These are phyloP conservation scores for Wickerhamomyces rabaulensis DNA, from an alignment of 805 yeast genomes.

Conservation along the genomic window DNA sequence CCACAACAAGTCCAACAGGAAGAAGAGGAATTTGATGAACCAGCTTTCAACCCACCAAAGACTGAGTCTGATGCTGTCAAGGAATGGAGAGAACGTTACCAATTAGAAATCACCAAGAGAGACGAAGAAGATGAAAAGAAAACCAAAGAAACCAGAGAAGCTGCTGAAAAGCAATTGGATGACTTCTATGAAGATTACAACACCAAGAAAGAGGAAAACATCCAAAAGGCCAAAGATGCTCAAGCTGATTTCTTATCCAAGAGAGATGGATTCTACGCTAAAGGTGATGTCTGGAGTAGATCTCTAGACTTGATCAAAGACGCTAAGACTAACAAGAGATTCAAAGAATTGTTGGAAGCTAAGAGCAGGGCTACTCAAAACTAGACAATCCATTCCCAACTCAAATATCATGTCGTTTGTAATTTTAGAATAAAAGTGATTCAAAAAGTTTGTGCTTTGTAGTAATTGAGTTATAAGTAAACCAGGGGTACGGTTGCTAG, in stretches of 20 bases:
- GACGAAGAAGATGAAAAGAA: conserved; percentile 66
- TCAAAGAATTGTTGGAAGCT: conserved; percentile 23
- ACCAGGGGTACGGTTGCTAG: no score
- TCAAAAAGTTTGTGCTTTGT: not conserved
- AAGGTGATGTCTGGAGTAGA: conserved; percentile 80
- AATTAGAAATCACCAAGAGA: conserved; percentile 70
- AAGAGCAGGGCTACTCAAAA: conserved; percentile 20
- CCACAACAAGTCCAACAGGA: conserved; percentile 19
- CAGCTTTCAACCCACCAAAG: conserved; percentile 23
- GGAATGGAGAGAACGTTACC: conserved; percentile 82
- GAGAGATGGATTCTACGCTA: conserved; percentile 71
- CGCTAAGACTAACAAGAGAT: conserved; percentile 25
- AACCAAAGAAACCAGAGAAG: conserved; percentile 59
- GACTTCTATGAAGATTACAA: conserved; percentile 91
- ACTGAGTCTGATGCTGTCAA: conserved; percentile 51
- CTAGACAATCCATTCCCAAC: conserved; percentile 1
- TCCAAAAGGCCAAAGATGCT: conserved; percentile 58
- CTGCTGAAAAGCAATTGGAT: conserved; percentile 80
- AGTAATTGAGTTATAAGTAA: no score
- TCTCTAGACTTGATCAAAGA: conserved; percentile 45
- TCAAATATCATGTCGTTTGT: not conserved
- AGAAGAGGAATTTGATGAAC: conserved; percentile 37
- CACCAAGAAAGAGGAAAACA: conserved; percentile 67
- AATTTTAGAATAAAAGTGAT: not conserved
- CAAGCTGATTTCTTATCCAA: conserved; percentile 66